Base-by-base conservation (phyloP, 495 filamentous ascomycete genomes). In the Talaromyces proteolyticus region DNA sequence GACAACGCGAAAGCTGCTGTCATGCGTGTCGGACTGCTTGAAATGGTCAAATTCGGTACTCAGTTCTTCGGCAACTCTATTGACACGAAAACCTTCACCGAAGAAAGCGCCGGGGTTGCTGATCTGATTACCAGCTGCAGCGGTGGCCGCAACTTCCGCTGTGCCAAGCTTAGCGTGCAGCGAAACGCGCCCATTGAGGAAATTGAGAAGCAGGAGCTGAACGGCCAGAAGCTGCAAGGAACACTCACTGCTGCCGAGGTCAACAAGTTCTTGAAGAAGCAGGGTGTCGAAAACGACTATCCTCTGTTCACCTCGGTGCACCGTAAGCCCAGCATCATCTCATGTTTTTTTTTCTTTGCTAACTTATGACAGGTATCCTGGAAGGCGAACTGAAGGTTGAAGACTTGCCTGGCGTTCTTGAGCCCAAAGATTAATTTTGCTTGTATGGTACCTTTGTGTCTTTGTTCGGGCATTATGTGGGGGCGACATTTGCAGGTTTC, bases 1-100 rank as follows among this genome's bases (percentile, higher is more conserved):
- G 90, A 95, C 70, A 98, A 96, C 59, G 91, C 92, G 43, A 96
- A 96, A 71, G 89, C 93, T 37, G 93, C 93, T 18, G 84, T 98
- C 42, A 96, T 96, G 91, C 87, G 93, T 10, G 85, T 96, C 22
- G 93, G 93, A 7, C 77, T 98, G 47, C 74, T 94, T 45, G 93
- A 98, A 72, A 95, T 93, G 83, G 89, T 95, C 50, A 85, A 87
- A 53, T 99, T 99, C 57, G 91, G 91, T 34, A 86, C 89, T 66
- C 80, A 83, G 58, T 99, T 96, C 77, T 99, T 96, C 64, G 79
- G 79, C 10, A 79, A 88, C 47, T 85, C 85, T 1, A 85, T 93
- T 41, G 73, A 84, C 24, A 79, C 84, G 17, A 82, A 73, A 42
- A 97, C 94, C 4, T 95, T 99, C 67, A 96, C 91, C 14, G 90